Evolutionary conservation across 257 asterid genomes (phyloP).

Genomic region (Solanum ossicruentum): DNA sequence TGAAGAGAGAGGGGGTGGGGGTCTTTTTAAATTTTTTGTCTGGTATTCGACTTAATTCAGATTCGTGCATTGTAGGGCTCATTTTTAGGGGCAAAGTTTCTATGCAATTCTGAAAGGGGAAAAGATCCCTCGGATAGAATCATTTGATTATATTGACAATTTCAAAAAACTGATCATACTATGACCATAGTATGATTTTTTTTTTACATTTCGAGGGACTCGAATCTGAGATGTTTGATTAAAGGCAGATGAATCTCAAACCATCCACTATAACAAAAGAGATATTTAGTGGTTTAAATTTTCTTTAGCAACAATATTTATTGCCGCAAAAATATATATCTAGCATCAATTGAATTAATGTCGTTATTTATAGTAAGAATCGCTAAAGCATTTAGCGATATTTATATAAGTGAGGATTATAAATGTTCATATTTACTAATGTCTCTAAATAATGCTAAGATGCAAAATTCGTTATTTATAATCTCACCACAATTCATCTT

Average conservation of each 20-base stretch:
- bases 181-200: too few species aligned
- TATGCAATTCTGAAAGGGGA: too few species aligned
- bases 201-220: background rate
- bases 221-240: background rate
- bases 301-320: too few species aligned
- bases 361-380: background rate
- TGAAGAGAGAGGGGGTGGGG: slow-evolving; percentile 17
- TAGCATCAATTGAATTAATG: background rate
- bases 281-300: background rate
- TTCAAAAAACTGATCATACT: too few species aligned
- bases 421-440: background rate
- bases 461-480: too few species aligned
- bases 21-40: slow-evolving; percentile 17
- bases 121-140: too few species aligned
- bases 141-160: too few species aligned
- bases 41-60: background rate
- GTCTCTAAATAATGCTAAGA: background rate
- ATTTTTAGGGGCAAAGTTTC: background rate
- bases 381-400: too few species aligned
- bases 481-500: background rate
- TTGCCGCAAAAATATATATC: background rate
- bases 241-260: background rate
- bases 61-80: background rate
- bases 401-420: background rate
- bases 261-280: background rate